Conservation (phyloP, 345 rosid genomes). For the Angophora floribunda region DNA sequence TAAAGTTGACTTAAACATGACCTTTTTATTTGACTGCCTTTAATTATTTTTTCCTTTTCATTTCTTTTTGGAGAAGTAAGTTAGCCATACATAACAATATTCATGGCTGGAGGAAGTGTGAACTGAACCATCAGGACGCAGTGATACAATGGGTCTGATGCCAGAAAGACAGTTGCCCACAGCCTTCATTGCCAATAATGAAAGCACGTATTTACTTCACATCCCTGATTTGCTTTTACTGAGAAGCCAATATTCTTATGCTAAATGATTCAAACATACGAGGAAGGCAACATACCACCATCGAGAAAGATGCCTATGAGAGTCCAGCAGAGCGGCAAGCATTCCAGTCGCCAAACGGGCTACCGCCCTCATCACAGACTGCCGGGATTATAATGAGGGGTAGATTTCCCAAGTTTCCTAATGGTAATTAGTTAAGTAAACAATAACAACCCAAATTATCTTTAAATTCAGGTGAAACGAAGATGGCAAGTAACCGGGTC, state of each 20-base stretch:
- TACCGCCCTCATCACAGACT: conserved; percentile 62
- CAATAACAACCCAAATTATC: neutral
- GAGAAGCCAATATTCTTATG: too few species aligned
- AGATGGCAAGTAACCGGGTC: neutral
- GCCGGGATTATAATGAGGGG: conserved; percentile 68
- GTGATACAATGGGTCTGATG: conserved; percentile 59
- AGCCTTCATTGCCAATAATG: conserved; percentile 12
- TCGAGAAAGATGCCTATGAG: conserved; percentile 87
- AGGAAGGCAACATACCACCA: conserved; percentile 48
- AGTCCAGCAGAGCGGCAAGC: conserved; percentile 53
- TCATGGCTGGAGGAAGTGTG: conserved; percentile 91
- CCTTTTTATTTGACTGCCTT: neutral
- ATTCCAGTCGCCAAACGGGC: conserved; percentile 54
- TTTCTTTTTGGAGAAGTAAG: neutral
- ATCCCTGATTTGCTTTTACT: too few species aligned
- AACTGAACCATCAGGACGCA: conserved; percentile 81
- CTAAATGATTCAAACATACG: too few species aligned
- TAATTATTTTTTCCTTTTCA: neutral
- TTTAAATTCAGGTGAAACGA: neutral
- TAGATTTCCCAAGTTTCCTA: conserved; percentile 86
- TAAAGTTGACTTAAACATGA: neutral
- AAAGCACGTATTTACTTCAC: neutral
- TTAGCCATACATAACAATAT: conserved; percentile 37
- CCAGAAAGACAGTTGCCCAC: conserved; percentile 55
- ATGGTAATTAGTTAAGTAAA: neutral